Evolutionary conservation across 148 eudicot genomes (phyloP), one percentile per base, ranked within the genome.

Genomic region (Polygonum aviculare): DNA sequence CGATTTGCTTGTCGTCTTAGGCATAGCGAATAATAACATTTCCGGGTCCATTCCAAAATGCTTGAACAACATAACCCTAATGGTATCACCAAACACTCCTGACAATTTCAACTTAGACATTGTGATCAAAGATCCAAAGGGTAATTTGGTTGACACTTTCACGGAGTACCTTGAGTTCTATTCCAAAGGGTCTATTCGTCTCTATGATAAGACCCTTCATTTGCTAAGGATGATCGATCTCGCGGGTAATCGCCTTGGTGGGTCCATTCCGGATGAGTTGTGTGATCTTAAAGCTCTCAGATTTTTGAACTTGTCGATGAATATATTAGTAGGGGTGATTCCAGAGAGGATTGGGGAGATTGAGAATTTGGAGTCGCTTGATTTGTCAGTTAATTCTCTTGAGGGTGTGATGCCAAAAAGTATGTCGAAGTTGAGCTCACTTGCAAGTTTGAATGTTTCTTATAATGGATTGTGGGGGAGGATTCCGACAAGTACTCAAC

Each of bases 261-360:
- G 89, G 35, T 67, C 74, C 11, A 80, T 84, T 2, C 89, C 84
- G 4, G n/a, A 47, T 26, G 74, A 62, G 6, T 19, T 84, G 3
- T 73, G 80, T 0, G n/a, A 33, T 22, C 71, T 86, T 3, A 9
- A 21, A 19, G 47, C 48, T 40, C 50, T 82, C 26, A 48, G 72
- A 21, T 69, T 76, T 2, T 62, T 84, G 31, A 83, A 87, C 73
- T 62, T 84, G 36, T 82, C 89, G 0, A 38, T 63, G 65, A 87
- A 87, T 72, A 75, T 76, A 18, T 49, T 84, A 33, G 60, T 19
- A 5, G 89, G 89, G n/a, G 65, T 4, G 11, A 84, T 84, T 26
- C 84, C 84, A 0, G 49, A 39, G 11, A 59, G 44, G 2, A 80
- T 84, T 11, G 82, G 83, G 7, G 74, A 38, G 2, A 63, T 82